Percentiles rank a stretch among this genome's conserved stretches.
Evolutionary conservation across 2,329 filamentous ascomycete species (phyloP).

Genomic region (Sclerotinia borealis): DNA sequence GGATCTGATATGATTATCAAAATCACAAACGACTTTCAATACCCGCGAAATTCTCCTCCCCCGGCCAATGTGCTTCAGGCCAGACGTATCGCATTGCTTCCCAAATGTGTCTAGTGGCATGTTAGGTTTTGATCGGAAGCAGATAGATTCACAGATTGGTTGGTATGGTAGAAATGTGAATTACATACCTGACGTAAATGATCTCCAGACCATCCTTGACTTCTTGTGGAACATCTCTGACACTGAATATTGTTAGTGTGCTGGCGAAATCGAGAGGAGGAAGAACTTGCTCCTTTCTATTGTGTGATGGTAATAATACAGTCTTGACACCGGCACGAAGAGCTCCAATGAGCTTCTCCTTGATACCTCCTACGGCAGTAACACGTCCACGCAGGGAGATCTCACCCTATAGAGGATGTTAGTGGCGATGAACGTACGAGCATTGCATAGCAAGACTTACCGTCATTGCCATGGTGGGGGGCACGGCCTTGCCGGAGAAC

Average conservation of each 20-base stretch:
- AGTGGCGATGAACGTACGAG: slow-evolving; percentile 15
- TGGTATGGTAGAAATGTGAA: neutral
- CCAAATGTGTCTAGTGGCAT: slow-evolving; percentile 69
- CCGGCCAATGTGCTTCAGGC: slow-evolving; percentile 83
- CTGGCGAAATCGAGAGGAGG: neutral
- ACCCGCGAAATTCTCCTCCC: slow-evolving; percentile 60
- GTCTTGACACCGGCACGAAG: slow-evolving; percentile 90
- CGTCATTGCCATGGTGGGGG: slow-evolving; percentile 94
- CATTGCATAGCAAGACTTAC: slow-evolving; percentile 39
- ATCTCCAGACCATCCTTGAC: slow-evolving; percentile 84
- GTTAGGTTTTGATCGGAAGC: slow-evolving; percentile 1
- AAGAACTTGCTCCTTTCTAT: slow-evolving; percentile 65
- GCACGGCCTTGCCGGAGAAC: slow-evolving; percentile 79
- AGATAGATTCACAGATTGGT: neutral
- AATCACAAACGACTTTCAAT: slow-evolving; percentile 73
- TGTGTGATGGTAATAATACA: slow-evolving; percentile 79
- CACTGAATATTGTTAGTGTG: slow-evolving; percentile 33
- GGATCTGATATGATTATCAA: slow-evolving; percentile 12
- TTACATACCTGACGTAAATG: slow-evolving; percentile 73
- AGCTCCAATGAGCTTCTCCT: slow-evolving; percentile 96
- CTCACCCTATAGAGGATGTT: slow-evolving; percentile 40
- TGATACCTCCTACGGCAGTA: slow-evolving; percentile 93
- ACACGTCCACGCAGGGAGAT: slow-evolving; percentile 81
- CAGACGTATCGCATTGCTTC: slow-evolving; percentile 87
- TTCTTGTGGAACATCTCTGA: slow-evolving; percentile 82